Evolutionary conservation across 2,329 filamentous ascomycete genomes (phyloP), one percentile per base, ranked within the genome.

Genomic region (Aspergillus brunneoviolaceus): DNA sequence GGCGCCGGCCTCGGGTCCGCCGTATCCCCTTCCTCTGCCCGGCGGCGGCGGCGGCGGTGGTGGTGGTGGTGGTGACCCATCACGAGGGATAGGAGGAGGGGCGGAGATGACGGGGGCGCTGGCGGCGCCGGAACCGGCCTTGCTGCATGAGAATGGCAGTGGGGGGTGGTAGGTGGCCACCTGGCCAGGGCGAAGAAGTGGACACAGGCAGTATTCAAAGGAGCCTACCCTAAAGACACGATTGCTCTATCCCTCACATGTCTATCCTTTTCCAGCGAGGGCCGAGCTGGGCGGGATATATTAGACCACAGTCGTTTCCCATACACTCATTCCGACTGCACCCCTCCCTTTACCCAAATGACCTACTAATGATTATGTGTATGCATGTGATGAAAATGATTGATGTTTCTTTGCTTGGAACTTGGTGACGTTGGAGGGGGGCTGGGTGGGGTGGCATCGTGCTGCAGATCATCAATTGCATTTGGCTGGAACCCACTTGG

Each of bases 91-190:
- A 35, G 23, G 19, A 19, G 42, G 16, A 49, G 42, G 16, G 33
- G 10, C 29, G 21, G 5, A 42, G 42, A 45, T 45, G 42, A 21
- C 19, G 25, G 42, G 29, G 9, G 49, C 23, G 49, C 23, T 55
- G n/a, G 42, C 42, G n/a, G 53, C 53, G 47, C 60, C 63, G 42
- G 61, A 49, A 49, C 60, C 64, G 27, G 60, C 64, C 51, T 60
- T 66, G 50, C 59, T 67, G 14, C 65, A 67, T 61, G 69, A 67
- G 29, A 72, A 71, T 59, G 67, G 69, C 16, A 57, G 57, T 23
- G 60, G 50, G 49, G 21, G 39, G 33, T 27, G 27, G 12, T 35
- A 27, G 39, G 12, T 39, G n/a, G 14, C 33, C 33, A 35, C 9
- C 1, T 35, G 11, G 33, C 4, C 4, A 6, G 14, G 33, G 14